Conservation (phyloP, 163 green algal species). For the Chloroidium sp. region DNA sequence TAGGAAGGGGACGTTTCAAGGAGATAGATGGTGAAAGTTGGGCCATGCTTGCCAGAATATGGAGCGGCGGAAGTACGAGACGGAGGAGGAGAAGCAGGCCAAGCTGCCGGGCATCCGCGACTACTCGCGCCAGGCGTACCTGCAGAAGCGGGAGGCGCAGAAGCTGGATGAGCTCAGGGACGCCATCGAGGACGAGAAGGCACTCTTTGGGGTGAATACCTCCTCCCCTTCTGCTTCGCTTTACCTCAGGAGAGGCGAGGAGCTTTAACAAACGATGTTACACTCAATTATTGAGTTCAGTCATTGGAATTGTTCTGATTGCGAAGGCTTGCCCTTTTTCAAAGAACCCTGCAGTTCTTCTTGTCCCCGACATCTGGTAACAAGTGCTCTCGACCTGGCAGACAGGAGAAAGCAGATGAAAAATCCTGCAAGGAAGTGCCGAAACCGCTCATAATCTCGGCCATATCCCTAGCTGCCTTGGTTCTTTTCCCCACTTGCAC, state of each 20-base stretch:
- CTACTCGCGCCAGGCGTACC: constrained; percentile 88
- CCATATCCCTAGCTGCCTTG: background rate
- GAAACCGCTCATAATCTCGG: background rate
- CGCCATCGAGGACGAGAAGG: constrained; percentile 77
- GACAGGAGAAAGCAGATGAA: too few relatives aligned
- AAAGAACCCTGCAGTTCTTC: too few relatives aligned
- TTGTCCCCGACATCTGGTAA: too few relatives aligned
- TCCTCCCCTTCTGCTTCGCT: background rate
- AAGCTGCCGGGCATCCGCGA: constrained; percentile 46
- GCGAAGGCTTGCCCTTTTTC: too few relatives aligned
- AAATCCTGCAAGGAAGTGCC: too few relatives aligned
- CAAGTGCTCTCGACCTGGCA: too few relatives aligned
- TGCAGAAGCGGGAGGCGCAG: constrained; percentile 83
- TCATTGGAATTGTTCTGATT: too few relatives aligned
- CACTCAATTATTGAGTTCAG: too few relatives aligned
- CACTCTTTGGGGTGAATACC: constrained; percentile 53
- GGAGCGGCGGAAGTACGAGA: constrained; percentile 30
- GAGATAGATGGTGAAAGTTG: too few relatives aligned
- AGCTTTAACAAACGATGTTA: too few relatives aligned
- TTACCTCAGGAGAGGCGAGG: background rate
- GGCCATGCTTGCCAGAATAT: constrained; percentile 15
- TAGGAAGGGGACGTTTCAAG: too few relatives aligned
- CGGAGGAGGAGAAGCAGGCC: constrained; percentile 35
- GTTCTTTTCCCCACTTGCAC: too few relatives aligned
- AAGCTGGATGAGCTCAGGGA: constrained; percentile 84